phyloP scores from a whole-genome alignment of 2,329 filamentous ascomycete genomes.

The Bipolaris bicolor region DNA sequence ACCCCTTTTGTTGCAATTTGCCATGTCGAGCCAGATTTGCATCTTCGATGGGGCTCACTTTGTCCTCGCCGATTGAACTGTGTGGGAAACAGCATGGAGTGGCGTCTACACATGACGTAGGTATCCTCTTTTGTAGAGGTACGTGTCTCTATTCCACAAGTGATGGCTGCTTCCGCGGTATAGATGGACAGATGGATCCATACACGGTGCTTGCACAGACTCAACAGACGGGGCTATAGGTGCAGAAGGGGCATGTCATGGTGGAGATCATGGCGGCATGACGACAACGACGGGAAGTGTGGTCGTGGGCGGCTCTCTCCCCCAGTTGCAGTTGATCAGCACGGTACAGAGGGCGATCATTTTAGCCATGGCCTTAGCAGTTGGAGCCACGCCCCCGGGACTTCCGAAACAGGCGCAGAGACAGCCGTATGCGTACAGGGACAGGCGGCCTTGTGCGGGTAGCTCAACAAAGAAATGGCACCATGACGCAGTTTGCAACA shows the following conservation, averaged over 20 bases:
- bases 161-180: not conserved
- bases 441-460: not conserved
- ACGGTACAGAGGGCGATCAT: constrained; percentile 17
- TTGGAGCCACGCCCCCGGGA: constrained; percentile 15
- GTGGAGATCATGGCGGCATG: constrained; percentile 26
- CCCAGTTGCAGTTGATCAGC: constrained; percentile 20
- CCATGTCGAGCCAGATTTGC: constrained; percentile 4
- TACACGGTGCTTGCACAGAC: not conserved
- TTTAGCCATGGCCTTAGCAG: constrained; percentile 3
- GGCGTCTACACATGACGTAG: constrained; percentile 26
- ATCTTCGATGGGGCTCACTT: not conserved
- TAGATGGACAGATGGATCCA: not conserved
- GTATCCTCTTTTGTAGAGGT: not conserved
- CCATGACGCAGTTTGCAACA: not conserved
- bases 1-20: not conserved
- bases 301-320: constrained; percentile 21
- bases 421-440: not conserved
- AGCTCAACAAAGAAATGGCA: not conserved
- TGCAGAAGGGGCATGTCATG: constrained; percentile 8
- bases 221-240: not conserved
- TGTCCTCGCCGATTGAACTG: not conserved
- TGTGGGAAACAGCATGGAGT: constrained; percentile 9
- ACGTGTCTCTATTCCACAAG: constrained; percentile 12
- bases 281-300: constrained; percentile 26
- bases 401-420: constrained; percentile 8